Evolutionary conservation across 2,329 filamentous ascomycete species (phyloP), one percentile per base, ranked within the genome.

Genomic region (Teratosphaeria gauchensis): DNA sequence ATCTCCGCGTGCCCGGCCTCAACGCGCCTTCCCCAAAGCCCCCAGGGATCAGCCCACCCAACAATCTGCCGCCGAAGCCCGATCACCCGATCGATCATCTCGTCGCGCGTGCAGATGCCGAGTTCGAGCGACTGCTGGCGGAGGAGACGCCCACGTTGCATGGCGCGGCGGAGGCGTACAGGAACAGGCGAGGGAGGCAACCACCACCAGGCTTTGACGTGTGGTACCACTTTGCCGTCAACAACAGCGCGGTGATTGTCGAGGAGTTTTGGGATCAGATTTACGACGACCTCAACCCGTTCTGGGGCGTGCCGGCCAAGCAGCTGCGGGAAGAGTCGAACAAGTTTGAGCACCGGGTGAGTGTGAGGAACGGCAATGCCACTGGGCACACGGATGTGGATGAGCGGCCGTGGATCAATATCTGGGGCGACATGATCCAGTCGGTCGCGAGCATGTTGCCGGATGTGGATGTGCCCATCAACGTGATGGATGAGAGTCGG

Each of bases 261-360:
- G 79, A 81, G 63, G 75, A 78, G 6, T 76, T 79, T 61, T 81
- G 79, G 63, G 78, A 81, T 59, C 77, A 77, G 59, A 78, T 81
- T 9, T 78, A 81, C 64, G 66, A 77, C 58, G 79, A 81, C 58
- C 55, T 80, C 30, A 71, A 68, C 31, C 78, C 79, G 0, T 80
- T 79, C 62, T 81, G 79, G 79, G 77, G 72, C 5, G 58, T 80
- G 1, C 61, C 72, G 3, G 70, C 79, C 3, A 66, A 67, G 46
- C 66, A 74, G 30, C 73, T 80, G 30, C 74, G 76, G 3, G 69
- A 71, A 54, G 72, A 75, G 57, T 75, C 77, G 2, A 70, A 67
- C 46, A 69, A 70, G 14, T 72, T 73, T 51, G 64, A 71, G 4
- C 68, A 75, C 52, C 65, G 69, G 3, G 74, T 80, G 56, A 71